phyloP scores from a whole-genome alignment of 2,329 filamentous ascomycete genomes.

The Neopestalotiopsis clavispora region DNA sequence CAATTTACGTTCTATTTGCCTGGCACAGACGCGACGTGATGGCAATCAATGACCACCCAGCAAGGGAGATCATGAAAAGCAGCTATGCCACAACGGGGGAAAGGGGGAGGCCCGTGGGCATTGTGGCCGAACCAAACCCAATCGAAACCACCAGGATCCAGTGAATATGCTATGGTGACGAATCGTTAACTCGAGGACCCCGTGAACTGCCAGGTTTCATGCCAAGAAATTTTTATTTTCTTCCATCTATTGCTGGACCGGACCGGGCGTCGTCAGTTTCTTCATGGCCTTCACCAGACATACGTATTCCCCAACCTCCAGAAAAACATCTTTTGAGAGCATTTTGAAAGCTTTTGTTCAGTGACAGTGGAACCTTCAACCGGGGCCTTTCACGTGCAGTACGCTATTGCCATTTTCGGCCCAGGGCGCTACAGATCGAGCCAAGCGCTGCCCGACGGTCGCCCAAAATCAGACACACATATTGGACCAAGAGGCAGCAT shows the following conservation, averaged over 20 bases:
- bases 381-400: neutral
- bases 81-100: conserved; percentile 1
- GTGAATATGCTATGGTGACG: conserved; percentile 5
- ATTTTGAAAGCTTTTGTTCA: neutral
- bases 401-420: conserved; percentile 7
- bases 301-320: neutral
- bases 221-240: neutral
- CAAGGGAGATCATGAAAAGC: neutral
- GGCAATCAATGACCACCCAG: neutral
- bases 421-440: neutral
- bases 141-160: conserved; percentile 7
- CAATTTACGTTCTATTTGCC: neutral
- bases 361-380: neutral
- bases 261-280: neutral
- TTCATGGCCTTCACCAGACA: neutral
- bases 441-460: conserved; percentile 5
- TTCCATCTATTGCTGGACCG: neutral
- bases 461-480: neutral
- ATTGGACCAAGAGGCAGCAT: neutral
- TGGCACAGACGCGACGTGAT: neutral
- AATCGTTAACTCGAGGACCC: conserved; percentile 1
- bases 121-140: conserved; percentile 13
- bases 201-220: conserved; percentile 2
- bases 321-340: neutral
- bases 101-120: conserved; percentile 13